These are phyloP conservation scores for Pestalotiopsis sp. DNA, from an alignment of 2,329 filamentous ascomycete species.

Conservation along the genomic window DNA sequence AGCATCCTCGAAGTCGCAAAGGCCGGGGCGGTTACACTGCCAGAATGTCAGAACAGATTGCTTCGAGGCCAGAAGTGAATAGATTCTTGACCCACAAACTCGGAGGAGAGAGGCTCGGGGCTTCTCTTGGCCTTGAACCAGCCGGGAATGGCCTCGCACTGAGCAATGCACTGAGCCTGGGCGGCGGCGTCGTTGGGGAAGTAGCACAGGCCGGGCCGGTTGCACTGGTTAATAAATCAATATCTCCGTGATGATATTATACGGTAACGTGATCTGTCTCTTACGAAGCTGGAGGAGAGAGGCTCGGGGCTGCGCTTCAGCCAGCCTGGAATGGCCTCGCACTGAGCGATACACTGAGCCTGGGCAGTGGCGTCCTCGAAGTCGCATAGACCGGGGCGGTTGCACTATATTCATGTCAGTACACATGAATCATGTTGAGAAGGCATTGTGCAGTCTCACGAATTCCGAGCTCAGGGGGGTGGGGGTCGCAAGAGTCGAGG, in stretches of 20 bases:
- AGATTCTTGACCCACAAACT: neutral
- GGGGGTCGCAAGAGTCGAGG: neutral
- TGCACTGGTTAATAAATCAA: too few species aligned
- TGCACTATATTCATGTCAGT: neutral
- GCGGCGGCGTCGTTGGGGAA: neutral
- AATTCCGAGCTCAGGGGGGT: neutral
- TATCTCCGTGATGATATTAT: too few species aligned
- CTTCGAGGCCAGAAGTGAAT: neutral
- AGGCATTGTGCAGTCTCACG: neutral
- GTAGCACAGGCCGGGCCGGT: neutral
- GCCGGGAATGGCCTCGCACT: slow-evolving; percentile 4
- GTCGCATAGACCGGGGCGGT: neutral
- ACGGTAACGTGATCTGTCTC: neutral
- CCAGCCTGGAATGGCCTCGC: neutral
- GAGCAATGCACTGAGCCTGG: neutral
- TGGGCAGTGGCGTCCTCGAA: neutral
- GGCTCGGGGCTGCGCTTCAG: slow-evolving; percentile 3
- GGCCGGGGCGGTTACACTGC: neutral
- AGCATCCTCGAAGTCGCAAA: neutral
- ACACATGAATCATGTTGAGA: neutral
- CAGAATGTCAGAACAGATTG: neutral
- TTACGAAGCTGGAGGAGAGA: neutral
- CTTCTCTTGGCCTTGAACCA: neutral
- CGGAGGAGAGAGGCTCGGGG: neutral
- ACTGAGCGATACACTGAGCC: neutral